These are phyloP conservation scores for Alternaria brassicicola DNA, from an alignment of 2,329 filamentous ascomycete genomes.

Conservation along the genomic window DNA sequence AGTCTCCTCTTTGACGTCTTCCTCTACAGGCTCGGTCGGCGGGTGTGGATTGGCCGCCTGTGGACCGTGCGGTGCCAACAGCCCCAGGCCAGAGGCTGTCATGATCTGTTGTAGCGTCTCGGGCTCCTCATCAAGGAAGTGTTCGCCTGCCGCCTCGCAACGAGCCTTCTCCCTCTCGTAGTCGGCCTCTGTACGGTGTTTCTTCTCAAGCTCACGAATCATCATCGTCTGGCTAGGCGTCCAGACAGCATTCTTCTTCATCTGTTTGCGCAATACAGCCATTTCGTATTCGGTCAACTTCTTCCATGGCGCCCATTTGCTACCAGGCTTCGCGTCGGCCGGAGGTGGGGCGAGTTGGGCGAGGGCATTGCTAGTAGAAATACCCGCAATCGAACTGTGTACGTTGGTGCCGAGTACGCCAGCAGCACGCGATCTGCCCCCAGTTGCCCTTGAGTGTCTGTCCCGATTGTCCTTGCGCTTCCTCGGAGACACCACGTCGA, in stretches of 20 bases:
- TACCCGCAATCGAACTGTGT: constrained; percentile 60
- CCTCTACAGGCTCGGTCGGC: constrained; percentile 18
- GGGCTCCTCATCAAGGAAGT: constrained; percentile 65
- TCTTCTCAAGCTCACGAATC: constrained; percentile 72
- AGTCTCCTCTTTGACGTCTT: constrained; percentile 60
- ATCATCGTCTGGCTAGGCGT: constrained; percentile 86
- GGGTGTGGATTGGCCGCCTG: constrained; percentile 17
- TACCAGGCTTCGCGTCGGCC: constrained; percentile 63
- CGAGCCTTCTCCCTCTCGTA: constrained; percentile 63
- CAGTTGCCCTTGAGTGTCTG: constrained; percentile 51
- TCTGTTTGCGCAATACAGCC: constrained; percentile 76
- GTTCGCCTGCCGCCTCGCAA: constrained; percentile 65
- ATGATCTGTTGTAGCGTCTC: constrained; percentile 33
- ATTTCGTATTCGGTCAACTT: constrained; percentile 71
- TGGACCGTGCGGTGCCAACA: constrained; percentile 19
- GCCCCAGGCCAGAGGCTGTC: constrained; percentile 25
- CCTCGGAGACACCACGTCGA: constrained; percentile 23
- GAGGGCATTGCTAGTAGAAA: constrained; percentile 67
- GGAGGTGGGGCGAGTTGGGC: constrained; percentile 65
- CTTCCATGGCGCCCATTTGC: constrained; percentile 67
- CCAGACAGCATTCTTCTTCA: constrained; percentile 93
- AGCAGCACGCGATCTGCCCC: constrained; percentile 42
- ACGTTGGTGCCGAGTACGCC: constrained; percentile 60
- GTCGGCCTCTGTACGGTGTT: constrained; percentile 62
- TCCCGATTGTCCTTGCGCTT: constrained; percentile 43